Base-by-base conservation (phyloP, 805 yeast species). In the Candida schatavii region DNA sequence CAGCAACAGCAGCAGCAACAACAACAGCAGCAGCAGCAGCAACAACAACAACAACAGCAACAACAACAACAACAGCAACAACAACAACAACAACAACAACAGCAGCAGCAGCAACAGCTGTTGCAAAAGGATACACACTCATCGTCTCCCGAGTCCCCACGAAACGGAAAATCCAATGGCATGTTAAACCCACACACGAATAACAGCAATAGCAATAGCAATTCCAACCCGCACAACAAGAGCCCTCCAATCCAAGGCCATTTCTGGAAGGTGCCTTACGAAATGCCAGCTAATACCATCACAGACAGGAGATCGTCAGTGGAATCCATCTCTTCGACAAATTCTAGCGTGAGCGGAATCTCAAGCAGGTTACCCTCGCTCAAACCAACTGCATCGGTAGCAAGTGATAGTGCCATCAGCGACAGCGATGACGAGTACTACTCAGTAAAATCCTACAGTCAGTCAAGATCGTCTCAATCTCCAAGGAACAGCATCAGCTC, bases 181-280 rank as follows among this genome's bases (percentile, higher is more conserved):
- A 18, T 35, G 4, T 20, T 35, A 14, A 18, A 35, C 27, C 37
- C 37, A n/a, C 13, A 20, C 5, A 17, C 35, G 15, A 9, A 17
- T 13, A 20, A 11, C 15, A 7, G 22, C 7, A 9, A 7, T n/a
- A 9, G 9, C 20, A 31, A 26, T 33, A 26, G 47, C 29, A 31
- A 38, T 33, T 17, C 25, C 37, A 19, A 30, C 17, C 18, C 39
- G 14, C 44, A 31, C 30, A 45, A 41, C 26, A 50, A 46, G 26
- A 50, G 58, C 19, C 59, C 70, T 4, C 66, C 67, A 18, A 59
- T 68, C 31, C 70, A 64, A 45, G 65, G 63, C 7, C 75, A 75
- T 7, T 77, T 79, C 56, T 79, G 84, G 84, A 79, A 77, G 50
- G 83, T 77, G 3, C 83, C 83, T 5, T 76, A 75, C 51, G 80